These are phyloP conservation scores for Xerocomellus intermedius DNA, from an alignment of 768 basidiomycete species.

Conservation along the genomic window DNA sequence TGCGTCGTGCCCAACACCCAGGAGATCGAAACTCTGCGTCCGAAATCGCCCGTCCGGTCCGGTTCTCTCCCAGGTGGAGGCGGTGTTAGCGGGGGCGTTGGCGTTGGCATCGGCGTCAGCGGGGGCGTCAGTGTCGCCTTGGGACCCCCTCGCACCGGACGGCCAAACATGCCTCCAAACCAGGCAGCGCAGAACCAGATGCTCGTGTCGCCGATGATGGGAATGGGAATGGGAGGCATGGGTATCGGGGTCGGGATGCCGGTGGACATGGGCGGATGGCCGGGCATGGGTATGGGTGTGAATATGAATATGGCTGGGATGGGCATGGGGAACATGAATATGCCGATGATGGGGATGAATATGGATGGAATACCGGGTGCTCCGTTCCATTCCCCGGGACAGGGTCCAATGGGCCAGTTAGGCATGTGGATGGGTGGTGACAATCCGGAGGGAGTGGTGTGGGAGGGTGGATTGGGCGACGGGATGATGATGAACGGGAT, in stretches of 20 bases:
- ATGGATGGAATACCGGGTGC: slow-evolving; percentile 32
- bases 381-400: slow-evolving; percentile 22
- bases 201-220: slow-evolving; percentile 42
- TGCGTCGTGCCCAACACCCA: slow-evolving; percentile 67
- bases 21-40: slow-evolving; percentile 82
- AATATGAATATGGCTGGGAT: slow-evolving; percentile 41
- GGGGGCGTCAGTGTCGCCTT: slow-evolving; percentile 19
- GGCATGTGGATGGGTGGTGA: slow-evolving; percentile 38
- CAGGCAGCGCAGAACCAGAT: slow-evolving; percentile 25
- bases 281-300: slow-evolving; percentile 38
- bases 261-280: slow-evolving; percentile 35
- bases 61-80: slow-evolving; percentile 29
- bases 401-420: slow-evolving; percentile 23
- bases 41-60: slow-evolving; percentile 74
- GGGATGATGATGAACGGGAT: slow-evolving; percentile 45
- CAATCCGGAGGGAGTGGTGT: slow-evolving; percentile 34
- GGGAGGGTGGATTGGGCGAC: slow-evolving; percentile 39
- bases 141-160: slow-evolving; percentile 17
- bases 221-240: slow-evolving; percentile 43
- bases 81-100: slow-evolving; percentile 23
- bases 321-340: slow-evolving; percentile 39
- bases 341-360: slow-evolving; percentile 43
- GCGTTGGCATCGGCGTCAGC: slow-evolving; percentile 21
- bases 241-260: slow-evolving; percentile 35
- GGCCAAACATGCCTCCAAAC: slow-evolving; percentile 12